Percentiles rank a stretch among this genome's conserved stretches.
Conservation (phyloP, 176 grass and related monocot species). For the Carex kokanica region DNA sequence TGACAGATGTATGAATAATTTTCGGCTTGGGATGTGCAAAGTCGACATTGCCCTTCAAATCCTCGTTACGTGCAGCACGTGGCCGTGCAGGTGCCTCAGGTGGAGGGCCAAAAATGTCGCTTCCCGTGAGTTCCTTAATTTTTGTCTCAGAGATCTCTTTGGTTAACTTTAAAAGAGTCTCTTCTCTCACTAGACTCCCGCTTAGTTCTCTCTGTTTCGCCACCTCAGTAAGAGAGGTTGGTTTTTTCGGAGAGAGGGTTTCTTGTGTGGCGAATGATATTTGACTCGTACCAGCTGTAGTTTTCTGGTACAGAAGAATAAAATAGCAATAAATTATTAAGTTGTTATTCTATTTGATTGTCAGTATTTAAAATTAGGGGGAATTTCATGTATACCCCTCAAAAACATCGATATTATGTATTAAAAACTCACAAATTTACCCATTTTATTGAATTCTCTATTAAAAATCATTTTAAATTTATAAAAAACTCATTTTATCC, state of each 20-base stretch:
- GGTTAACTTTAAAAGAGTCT: conserved; percentile 47
- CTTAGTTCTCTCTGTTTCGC: conserved; percentile 92
- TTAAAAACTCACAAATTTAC: no score
- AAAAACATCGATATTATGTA: no score
- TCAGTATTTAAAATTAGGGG: background rate
- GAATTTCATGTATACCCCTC: no score
- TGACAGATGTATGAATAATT: conserved; percentile 71
- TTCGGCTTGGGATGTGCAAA: conserved; percentile 53
- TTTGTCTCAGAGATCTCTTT: conserved; percentile 87
- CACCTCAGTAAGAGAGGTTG: conserved; percentile 68
- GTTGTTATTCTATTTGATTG: background rate
- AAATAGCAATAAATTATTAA: conserved; percentile 22
- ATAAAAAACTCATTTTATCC: no score
- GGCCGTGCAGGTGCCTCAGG: conserved; percentile 54
- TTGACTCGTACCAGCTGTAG: conserved; percentile 72
- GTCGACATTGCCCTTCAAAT: conserved; percentile 72
- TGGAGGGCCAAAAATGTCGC: conserved; percentile 84
- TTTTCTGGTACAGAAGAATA: conserved; percentile 51
- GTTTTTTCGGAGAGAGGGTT: conserved; percentile 81
- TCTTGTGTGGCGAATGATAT: conserved; percentile 83
- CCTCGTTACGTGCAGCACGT: conserved; percentile 68
- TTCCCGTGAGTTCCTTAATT: conserved; percentile 74
- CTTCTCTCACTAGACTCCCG: conserved; percentile 56
- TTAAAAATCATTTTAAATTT: no score
- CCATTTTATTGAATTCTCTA: no score